Base-by-base conservation (phyloP, 768 basidiomycete species). In the Mycena haematopus region DNA sequence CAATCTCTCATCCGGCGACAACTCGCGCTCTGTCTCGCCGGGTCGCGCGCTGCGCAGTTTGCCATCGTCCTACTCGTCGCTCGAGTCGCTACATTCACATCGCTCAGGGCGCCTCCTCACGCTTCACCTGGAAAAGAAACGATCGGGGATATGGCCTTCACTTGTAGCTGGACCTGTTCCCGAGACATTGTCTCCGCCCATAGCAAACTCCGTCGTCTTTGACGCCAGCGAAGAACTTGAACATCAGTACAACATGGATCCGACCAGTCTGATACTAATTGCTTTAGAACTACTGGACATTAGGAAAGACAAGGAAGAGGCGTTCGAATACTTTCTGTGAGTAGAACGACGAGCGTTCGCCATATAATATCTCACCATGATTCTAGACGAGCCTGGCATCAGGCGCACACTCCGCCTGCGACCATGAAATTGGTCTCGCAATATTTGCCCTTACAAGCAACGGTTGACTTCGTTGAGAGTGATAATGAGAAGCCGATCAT, bases 141-240 rank as follows among this genome's bases (percentile, higher is more conserved):
- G 88, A 64, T 87, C 90, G 7, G 82, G 87, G 44, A 93, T 93
- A 45, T 93, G 92, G 92, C 92, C 92, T 0, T 89, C 90, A 7
- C 78, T 93, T 36, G 84, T 93, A 52, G 82, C 90, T n/a, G 82
- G 92, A 33, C 88, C 92, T 10, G 89, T 85, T 10, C 88, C 90
- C 1, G 84, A 85, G 51, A 75, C 82, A 13, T 71, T 91, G 6
- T 84, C 88, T 0, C 82, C 87, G 3, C 78, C 74, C 54, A 73
- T 82, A 21, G 75, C 81, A 5, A 80, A 82, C 56, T 81, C 87
- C 1, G 77, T 85, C 35, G 78, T 86, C 9, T 84, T 86, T 71
- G 79, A 84, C 55, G 74, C 80, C 29, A 81, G 72, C 61, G 80
- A 77, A 55, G 82, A 80, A 58, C 73, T 78, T 56, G 90, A 92